Conservation (phyloP, 1,284 basidiomycete species). For the Fistulinella staudtii region DNA sequence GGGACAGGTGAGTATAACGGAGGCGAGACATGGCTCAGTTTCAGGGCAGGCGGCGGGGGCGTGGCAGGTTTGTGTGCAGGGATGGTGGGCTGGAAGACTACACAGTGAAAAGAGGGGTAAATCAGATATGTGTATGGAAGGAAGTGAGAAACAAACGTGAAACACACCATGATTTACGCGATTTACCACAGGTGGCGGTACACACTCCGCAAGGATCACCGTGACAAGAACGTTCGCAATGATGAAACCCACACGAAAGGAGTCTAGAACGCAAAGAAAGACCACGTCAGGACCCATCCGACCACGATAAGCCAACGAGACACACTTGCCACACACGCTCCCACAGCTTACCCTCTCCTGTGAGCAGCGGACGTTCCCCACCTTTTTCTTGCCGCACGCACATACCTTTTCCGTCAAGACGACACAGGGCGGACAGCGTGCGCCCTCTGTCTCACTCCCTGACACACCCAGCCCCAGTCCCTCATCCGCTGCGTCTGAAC, state of each 20-base stretch:
- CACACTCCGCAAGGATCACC: conserved; percentile 75
- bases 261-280: conserved; percentile 38
- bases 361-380: conserved; percentile 73
- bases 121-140: neutral
- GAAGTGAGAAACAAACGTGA: neutral
- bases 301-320: neutral
- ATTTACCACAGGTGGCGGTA: conserved; percentile 74
- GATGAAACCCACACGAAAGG: conserved; percentile 81
- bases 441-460: conserved; percentile 5
- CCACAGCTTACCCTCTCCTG: conserved; percentile 83
- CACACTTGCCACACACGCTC: conserved; percentile 67
- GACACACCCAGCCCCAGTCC: conserved; percentile 10
- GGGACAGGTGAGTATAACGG: conserved; percentile 66
- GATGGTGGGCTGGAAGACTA: conserved; percentile 60
- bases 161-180: conserved; percentile 72
- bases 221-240: conserved; percentile 79
- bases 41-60: conserved; percentile 83
- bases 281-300: conserved; percentile 1
- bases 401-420: conserved; percentile 76
- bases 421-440: conserved; percentile 80
- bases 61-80: conserved; percentile 76
- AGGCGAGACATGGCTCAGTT: conserved; percentile 66
- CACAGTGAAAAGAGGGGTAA: neutral
- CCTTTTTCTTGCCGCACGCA: conserved; percentile 81
- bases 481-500: conserved; percentile 22